Evolutionary conservation across 495 filamentous ascomycete species (phyloP), one percentile per base, ranked within the genome.

Genomic region (Lasiosphaeria hispida): DNA sequence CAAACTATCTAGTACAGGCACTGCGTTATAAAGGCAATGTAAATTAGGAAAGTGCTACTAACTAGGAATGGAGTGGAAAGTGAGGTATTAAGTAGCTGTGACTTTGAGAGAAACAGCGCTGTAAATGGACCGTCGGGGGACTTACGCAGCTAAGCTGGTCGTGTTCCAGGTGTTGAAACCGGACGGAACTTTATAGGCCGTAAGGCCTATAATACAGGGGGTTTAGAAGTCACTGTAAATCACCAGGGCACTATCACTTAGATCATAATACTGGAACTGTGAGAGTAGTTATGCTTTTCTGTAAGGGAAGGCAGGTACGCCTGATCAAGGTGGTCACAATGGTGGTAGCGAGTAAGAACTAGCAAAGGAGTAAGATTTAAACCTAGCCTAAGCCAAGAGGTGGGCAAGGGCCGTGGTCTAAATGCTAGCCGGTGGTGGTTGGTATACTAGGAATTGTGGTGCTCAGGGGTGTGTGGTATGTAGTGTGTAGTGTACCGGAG

Each of bases 21-120:
- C 42, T 45, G n/a, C 42, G n/a, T 18, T 45, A 45, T 18, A 45
- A 45, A 13, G 42, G 2, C 4, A 17, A 45, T n/a, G n/a, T 18
- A 18, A 45, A 45, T 18, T 3, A 45, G 42, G 42, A 30, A 30
- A 30, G 23, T 30, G 5, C 5, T 30, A 30, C 5, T 41, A 41
- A 41, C 39, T 41, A 41, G 39, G 39, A 41, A 41, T 41, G 7
- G 14, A 41, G 39, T 41, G 7, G n/a, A 3, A 45, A 45, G 10
- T 6, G 42, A 45, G 42, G 42, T 45, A 45, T 45, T 18, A 45
- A 45, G 42, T 45, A 45, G 15, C 42, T 45, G 42, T 45, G n/a
- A 45, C 42, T 45, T 45, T 45, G n/a, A 18, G 42, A 45, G 42
- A 45, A 45, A 45, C n/a, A 45, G 8, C 42, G 42, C n/a, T 45